phyloP scores from a whole-genome alignment of 2,329 filamentous ascomycete species.

The Laburnicola sp. region DNA sequence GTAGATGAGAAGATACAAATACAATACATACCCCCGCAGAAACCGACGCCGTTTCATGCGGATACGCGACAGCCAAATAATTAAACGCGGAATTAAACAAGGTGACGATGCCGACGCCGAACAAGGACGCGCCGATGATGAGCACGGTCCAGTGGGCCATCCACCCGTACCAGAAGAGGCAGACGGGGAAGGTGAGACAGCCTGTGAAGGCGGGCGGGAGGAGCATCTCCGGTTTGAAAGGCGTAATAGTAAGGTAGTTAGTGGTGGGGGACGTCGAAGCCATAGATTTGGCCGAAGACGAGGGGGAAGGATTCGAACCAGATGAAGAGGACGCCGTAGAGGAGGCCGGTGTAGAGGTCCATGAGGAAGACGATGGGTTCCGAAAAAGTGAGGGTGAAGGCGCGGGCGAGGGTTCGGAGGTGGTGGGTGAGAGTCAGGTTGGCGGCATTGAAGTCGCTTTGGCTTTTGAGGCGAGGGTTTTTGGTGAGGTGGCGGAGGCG shows the following conservation, averaged over 20 bases:
- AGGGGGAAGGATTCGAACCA: conserved; percentile 50
- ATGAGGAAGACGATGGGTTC: conserved; percentile 45
- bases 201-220: conserved; percentile 39
- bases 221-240: conserved; percentile 39
- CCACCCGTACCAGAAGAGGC: conserved; percentile 47
- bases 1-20: no score
- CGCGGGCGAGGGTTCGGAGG: conserved; percentile 44
- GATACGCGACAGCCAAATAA: conserved; percentile 46
- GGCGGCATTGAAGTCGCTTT: conserved; percentile 40
- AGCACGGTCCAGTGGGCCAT: conserved; percentile 42
- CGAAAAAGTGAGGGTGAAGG: conserved; percentile 45
- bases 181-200: conserved; percentile 38
- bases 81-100: conserved; percentile 52
- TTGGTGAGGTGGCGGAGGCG: conserved; percentile 25
- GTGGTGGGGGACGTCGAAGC: conserved; percentile 37
- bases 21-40: conserved; percentile 31
- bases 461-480: conserved; percentile 31
- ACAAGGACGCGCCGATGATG: conserved; percentile 39
- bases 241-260: conserved; percentile 31
- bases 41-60: conserved; percentile 42
- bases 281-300: conserved; percentile 44
- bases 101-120: conserved; percentile 35
- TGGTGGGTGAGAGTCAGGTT: conserved; percentile 34
- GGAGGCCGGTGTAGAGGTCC: conserved; percentile 46
- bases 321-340: conserved; percentile 47